Evolutionary conservation across 768 basidiomycete species (phyloP), one percentile per base, ranked within the genome.

Genomic region (Tricholoma furcatifolium): DNA sequence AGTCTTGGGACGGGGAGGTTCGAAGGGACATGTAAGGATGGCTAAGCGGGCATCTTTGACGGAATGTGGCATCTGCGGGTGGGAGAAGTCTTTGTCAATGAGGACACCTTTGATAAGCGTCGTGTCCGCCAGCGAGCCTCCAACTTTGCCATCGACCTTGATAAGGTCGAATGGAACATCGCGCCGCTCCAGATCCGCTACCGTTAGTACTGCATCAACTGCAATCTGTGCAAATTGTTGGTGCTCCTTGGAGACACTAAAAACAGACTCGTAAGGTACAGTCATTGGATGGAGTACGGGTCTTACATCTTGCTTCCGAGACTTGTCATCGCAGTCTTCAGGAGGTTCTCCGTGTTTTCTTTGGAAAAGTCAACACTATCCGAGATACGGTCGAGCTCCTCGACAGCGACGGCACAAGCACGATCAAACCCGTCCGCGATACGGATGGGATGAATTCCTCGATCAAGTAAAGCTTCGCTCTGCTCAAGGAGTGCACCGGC

Each of bases 51-150:
- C 97, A 68, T 98, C 91, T 59, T 78, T 81, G 61, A 99, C 87
- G 32, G 75, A 78, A 53, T 82, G 85, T 8, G 96, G 96, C 97
- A 99, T 99, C 70, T 97, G 93, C 4, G 96, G 90, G 65, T 99
- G 97, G 11, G 94, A 98, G 90, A 99, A 96, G 74, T 99, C 96
- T 74, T 99, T 99, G 85, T 99, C 97, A 67, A 99, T 83, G 62
- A 99, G 91, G 39, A 99, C 97, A 61, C 97, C 97, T 63, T 89
- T 89, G 76, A 99, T 96, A 61, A 99, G 82, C 39, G 83, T 84
- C 6, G 93, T 98, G 72, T 99, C 97, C 8, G 91, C 93, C 35
- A 99, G 82, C 9, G 94, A 92, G 35, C 97, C 97, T 42, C 97
- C 97, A 58, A 98, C 96, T 75, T 98, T 98, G 65, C 96, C 96